Evolutionary conservation across 2,329 filamentous ascomycete species (phyloP).

Genomic region (Aspergillus texensis): DNA sequence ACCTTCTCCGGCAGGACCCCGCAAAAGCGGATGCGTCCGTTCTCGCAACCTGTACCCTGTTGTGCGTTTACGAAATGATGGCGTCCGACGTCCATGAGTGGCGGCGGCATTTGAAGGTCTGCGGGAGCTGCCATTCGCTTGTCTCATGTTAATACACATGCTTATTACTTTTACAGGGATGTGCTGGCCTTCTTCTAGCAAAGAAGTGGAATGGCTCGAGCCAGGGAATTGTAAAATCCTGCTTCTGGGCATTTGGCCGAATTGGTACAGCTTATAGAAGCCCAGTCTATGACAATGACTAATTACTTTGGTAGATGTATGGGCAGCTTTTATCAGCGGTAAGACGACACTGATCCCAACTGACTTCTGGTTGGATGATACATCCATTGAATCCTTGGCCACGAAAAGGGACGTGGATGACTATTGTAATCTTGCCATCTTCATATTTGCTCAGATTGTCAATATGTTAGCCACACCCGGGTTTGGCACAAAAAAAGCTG

Average conservation of each 20-base stretch:
- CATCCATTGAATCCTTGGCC: background rate
- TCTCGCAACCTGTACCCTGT: constrained; percentile 19
- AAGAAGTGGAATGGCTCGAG: constrained; percentile 19
- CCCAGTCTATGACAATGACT: background rate
- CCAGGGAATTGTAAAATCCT: constrained; percentile 18
- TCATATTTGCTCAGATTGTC: background rate
- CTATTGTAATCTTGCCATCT: background rate
- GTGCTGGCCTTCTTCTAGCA: constrained; percentile 14
- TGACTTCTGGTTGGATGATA: background rate
- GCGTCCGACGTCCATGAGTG: constrained; percentile 18
- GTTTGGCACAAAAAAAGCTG: background rate
- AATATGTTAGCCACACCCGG: background rate
- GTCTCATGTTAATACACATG: background rate
- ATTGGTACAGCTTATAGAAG: constrained; percentile 11
- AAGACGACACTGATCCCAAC: background rate
- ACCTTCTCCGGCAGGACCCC: background rate
- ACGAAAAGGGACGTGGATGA: background rate
- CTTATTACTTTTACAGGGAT: constrained; percentile 7
- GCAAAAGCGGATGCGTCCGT: constrained; percentile 5
- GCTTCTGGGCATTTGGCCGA: constrained; percentile 23
- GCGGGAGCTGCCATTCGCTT: background rate
- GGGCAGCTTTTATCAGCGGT: background rate
- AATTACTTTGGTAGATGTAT: background rate
- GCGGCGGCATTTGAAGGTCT: constrained; percentile 19
- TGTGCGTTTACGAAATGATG: constrained; percentile 24